These are phyloP conservation scores for Picea abies DNA, from an alignment of 83 land plant genomes.

Conservation along the genomic window DNA sequence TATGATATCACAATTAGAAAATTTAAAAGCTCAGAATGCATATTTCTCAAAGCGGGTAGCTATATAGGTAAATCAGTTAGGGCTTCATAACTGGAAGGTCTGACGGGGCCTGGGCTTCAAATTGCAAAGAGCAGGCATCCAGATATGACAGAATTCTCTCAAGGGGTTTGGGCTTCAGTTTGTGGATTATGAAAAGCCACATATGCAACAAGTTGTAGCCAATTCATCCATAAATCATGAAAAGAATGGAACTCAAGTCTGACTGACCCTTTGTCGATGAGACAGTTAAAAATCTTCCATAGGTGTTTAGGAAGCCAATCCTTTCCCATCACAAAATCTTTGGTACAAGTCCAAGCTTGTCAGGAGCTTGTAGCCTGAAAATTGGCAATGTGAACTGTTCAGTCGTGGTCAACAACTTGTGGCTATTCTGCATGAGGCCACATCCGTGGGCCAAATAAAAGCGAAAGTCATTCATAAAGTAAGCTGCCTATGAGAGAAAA, in stretches of 20 bases:
- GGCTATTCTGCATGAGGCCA: neutral
- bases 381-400: neutral
- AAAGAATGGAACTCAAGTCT: neutral
- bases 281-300: neutral
- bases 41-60: too few species aligned
- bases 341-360: neutral
- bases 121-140: neutral
- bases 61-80: too few species aligned
- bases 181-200: neutral
- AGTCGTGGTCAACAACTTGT: neutral
- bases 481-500: neutral
- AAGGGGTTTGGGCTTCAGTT: neutral
- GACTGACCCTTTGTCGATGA: too few species aligned
- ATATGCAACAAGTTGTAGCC: neutral
- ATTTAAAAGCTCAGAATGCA: too few species aligned
- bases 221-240: neutral
- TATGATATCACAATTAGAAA: neutral
- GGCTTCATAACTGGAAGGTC: neutral
- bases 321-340: neutral
- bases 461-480: neutral
- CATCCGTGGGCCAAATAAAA: neutral
- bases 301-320: conserved; percentile 2
- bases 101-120: neutral
- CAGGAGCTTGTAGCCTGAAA: too few species aligned
- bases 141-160: neutral